Base-by-base conservation (phyloP, 208 protist species). In the Wallacemonas rigidus region DNA sequence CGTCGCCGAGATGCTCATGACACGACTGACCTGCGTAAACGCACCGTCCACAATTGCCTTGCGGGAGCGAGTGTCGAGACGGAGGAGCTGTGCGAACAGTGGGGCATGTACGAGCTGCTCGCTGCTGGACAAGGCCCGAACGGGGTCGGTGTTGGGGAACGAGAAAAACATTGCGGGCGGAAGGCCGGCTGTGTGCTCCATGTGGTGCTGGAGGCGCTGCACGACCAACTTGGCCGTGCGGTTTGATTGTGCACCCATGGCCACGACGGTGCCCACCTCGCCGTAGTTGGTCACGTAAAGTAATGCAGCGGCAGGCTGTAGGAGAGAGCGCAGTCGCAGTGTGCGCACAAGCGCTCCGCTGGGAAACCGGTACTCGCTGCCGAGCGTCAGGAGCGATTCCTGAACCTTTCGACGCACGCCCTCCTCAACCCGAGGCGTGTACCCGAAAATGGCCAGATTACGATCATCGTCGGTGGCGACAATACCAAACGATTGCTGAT, bases 241-340 rank as follows among this genome's bases (percentile, higher is more conserved):
- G 71, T 89, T 88, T 14, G 86, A 80, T 70, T 93, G 83, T 17
- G 88, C 86, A n/a, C 86, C 80, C 67, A 97, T 58, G 1, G 90
- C 77, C 1, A 95, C 82, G 26, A 97, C 58, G 51, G 85, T 91
- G 44, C 92, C 92, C 17, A 97, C 69, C 61, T 94, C 92, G 38
- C 92, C 92, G 69, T 86, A 85, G 76, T 94, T 93, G 1, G 88
- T 97, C 2, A 76, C 80, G 77, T 94, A 95, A 9, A 95, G 15
- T 0, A 73, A 77, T 35, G 80, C 75, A 3, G 79, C 73, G 8
- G 79, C 69, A 9, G 70, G 57, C 17, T 71, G 17, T 1, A 57
- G 15, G 48, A 77, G 55, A 15, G 86, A 82, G 53, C 80, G 76
- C 7, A 97, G 72, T 7, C 90, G 92, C 26, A 90, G 73, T 56